Base-by-base conservation (phyloP, 148 eudicot species). In the Chenopodium berlandieri region DNA sequence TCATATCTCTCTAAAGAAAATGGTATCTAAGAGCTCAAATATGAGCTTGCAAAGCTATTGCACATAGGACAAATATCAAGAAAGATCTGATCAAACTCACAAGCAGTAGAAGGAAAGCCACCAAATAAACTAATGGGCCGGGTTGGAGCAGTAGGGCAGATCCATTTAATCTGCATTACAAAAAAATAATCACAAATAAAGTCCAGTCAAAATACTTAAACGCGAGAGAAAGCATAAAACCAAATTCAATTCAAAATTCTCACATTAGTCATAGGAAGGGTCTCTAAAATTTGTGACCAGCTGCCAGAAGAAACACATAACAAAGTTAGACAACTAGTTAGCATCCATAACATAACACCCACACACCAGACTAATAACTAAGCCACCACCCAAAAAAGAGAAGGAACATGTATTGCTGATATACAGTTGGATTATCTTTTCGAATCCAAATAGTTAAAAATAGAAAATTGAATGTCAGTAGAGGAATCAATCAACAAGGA, bases 211-310 rank as follows among this genome's bases (percentile, higher is more conserved):
- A 9, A 79, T 77, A 73, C 14, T 31, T 54, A 66, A 62, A 0
- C 75, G 75, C 77, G 73, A 20, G 72, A 32, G 32, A 63, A 1
- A n/a, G 68, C 10, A 67, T 56, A 79, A 72, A 70, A 75, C 7
- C 65, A 40, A n/a, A 6, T 75, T 77, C 25, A 68, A 60, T 34
- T 37, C 27, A n/a, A n/a, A n/a, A 30, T 86, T 75, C 96, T 92
- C 87, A 95, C 98, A 88, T 95, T 95, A 71, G 94, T 93, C 83
- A 95, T 92, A 82, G 98, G 97, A 82, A 95, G 90, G 52, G 97
- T 89, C 90, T 95, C 98, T 91, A 95, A 82, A 79, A 93, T 86
- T 81, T 90, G 97, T 81, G 97, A 90, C 98, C 98, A 94, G 88
- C 98, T 94, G 94, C 89, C 82, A 86, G 66, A 75, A 73, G 73